These are phyloP conservation scores for Hyphopichia buzzinii DNA, from an alignment of 1,139 yeast genomes.

Conservation along the genomic window DNA sequence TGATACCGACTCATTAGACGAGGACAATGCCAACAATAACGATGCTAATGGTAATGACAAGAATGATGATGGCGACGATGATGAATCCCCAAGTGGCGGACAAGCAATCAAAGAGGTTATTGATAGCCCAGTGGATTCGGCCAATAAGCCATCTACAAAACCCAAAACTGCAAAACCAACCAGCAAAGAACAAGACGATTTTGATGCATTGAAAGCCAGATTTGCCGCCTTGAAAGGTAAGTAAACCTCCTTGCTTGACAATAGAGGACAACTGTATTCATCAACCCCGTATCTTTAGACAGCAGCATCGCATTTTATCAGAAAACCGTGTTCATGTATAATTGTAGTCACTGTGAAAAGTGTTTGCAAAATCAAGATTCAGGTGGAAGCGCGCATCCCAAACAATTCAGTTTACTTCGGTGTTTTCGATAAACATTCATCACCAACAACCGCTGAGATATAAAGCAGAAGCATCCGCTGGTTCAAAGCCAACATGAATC, in stretches of 20 bases:
- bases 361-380: no score
- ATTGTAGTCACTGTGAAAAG: no score
- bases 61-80: conserved; percentile 14
- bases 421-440: no score
- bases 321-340: no score
- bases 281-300: no score
- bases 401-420: no score
- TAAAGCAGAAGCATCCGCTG: no score
- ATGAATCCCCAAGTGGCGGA: conserved; percentile 14
- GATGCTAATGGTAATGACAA: conserved; percentile 11
- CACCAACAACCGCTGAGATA: no score
- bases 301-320: no score
- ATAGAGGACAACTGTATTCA: no score
- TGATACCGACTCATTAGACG: conserved; percentile 18
- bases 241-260: no score
- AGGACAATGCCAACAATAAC: conserved; percentile 1
- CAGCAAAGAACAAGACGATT: conserved; percentile 24
- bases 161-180: conserved; percentile 3
- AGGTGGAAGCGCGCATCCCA: no score
- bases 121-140: conserved; percentile 17
- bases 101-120: conserved; percentile 9
- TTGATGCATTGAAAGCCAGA: conserved; percentile 43
- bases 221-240: conserved; percentile 43
- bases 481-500: conserved; percentile 1
- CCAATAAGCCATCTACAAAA: conserved; percentile 9